Evolutionary conservation across 805 yeast genomes (phyloP).

Genomic region (Lipomyces yamanashiensis): DNA sequence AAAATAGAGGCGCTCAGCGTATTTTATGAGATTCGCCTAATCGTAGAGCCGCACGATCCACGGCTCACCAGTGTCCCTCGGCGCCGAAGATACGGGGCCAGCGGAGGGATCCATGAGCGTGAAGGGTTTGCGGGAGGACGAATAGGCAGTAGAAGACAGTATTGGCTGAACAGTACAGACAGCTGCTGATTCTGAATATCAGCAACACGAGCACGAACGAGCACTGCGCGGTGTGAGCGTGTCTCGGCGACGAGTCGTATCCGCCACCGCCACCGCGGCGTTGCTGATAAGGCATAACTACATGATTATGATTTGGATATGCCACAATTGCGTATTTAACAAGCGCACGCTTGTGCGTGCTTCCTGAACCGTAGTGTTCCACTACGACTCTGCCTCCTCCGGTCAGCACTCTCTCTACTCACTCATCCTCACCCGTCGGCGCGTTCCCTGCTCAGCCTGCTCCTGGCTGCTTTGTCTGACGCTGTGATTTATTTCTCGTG

Average conservation of each 20-base stretch:
- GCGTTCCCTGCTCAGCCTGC: too few relatives aligned
- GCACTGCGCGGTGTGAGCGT: neutral
- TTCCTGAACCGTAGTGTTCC: too few relatives aligned
- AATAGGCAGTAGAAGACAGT: neutral
- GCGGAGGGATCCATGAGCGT: neutral
- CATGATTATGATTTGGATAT: neutral
- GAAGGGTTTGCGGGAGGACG: neutral
- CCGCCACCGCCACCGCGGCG: neutral
- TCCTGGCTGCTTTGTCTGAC: too few relatives aligned
- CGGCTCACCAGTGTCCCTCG: neutral
- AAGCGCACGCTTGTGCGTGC: neutral
- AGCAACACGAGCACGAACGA: neutral
- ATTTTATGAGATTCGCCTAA: neutral
- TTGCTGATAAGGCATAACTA: neutral
- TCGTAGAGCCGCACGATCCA: slow-evolving; percentile 1
- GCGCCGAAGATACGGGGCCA: neutral
- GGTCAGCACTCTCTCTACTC: too few relatives aligned
- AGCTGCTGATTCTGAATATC: neutral
- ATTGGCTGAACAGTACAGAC: neutral
- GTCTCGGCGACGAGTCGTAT: neutral
- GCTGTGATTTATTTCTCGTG: too few relatives aligned
- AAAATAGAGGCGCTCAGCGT: neutral
- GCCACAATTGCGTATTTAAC: neutral
- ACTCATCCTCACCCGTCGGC: too few relatives aligned
- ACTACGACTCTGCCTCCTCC: too few relatives aligned